A percentile compares a stretch with the other conserved stretches of the same genome.
phyloP scores from a whole-genome alignment of 2,329 filamentous ascomycete genomes.

The Cladosporium sp. region DNA sequence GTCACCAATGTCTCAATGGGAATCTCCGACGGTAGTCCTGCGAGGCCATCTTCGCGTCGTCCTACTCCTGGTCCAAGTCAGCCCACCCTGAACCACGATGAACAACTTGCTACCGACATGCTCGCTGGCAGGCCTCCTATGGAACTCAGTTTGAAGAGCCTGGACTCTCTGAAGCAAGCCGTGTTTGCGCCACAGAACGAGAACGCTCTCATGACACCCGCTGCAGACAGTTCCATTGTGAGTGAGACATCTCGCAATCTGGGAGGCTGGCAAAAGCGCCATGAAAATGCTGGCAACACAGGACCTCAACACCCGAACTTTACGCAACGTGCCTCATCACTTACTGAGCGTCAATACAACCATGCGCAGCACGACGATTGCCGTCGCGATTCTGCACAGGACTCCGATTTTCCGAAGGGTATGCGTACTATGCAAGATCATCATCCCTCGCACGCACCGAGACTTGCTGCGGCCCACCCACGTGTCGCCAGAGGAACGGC shows the following conservation, averaged over 20 bases:
- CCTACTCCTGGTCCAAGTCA: constrained; percentile 21
- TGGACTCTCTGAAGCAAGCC: constrained; percentile 30
- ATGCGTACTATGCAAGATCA: neutral
- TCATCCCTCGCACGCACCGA: neutral
- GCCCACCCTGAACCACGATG: neutral
- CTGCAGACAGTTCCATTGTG: constrained; percentile 24
- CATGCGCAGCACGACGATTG: neutral
- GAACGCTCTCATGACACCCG: constrained; percentile 29
- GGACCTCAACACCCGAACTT: constrained; percentile 19
- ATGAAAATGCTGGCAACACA: constrained; percentile 9
- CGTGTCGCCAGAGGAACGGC: constrained; percentile 11
- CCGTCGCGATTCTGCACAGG: neutral
- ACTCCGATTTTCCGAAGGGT: neutral
- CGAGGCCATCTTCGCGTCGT: constrained; percentile 21
- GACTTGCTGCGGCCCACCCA: neutral
- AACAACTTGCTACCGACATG: constrained; percentile 13
- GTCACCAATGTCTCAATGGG: constrained; percentile 4
- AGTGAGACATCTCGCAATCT: constrained; percentile 23
- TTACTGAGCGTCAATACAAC: constrained; percentile 15
- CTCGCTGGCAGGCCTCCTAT: constrained; percentile 16
- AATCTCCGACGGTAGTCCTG: constrained; percentile 23
- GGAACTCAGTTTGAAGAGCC: constrained; percentile 20
- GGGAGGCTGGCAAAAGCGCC: constrained; percentile 30
- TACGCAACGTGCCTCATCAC: constrained; percentile 20
- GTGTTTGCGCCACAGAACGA: constrained; percentile 31